phyloP scores from a whole-genome alignment of 164 flowering plant species.

The Chloranthus sessilifolius region DNA sequence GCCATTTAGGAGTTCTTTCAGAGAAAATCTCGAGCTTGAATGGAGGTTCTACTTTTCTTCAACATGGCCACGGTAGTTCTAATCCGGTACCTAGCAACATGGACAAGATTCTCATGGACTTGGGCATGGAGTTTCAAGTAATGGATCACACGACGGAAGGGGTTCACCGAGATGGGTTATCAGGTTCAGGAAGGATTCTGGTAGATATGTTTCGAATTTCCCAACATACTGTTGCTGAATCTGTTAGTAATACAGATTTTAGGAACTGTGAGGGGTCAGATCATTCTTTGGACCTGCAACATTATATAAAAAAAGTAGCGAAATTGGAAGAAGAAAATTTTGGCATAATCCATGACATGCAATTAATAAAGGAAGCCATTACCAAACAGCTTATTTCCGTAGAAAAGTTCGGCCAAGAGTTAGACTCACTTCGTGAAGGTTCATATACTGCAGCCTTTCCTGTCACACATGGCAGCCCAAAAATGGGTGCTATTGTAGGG shows the following conservation, averaged over 20 bases:
- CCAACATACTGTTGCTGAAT: not conserved
- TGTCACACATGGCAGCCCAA: not conserved
- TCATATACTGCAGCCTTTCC: not conserved
- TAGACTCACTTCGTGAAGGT: not conserved
- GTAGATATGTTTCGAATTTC: too few species aligned
- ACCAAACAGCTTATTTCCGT: not conserved
- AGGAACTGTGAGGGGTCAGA: not conserved
- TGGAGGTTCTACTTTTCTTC: slow-evolving; percentile 3
- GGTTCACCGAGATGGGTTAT: slow-evolving; percentile 9
- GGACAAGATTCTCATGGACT: not conserved
- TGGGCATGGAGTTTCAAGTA: too few species aligned
- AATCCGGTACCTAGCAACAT: not conserved
- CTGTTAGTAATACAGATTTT: not conserved
- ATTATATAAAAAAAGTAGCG: slow-evolving; percentile 1
- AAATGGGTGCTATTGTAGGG: not conserved
- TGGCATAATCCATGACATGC: slow-evolving; percentile 13
- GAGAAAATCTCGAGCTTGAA: slow-evolving; percentile 12
- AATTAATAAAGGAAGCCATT: not conserved
- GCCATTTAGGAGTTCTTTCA: slow-evolving; percentile 21
- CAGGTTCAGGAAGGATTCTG: slow-evolving; percentile 3
- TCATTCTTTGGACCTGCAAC: not conserved
- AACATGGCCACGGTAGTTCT: slow-evolving; percentile 4
- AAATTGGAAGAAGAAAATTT: slow-evolving; percentile 21
- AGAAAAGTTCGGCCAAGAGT: not conserved
- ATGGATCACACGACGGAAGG: slow-evolving; percentile 10